A percentile compares a stretch with the other conserved stretches of the same genome.
phyloP scores from a whole-genome alignment of 768 basidiomycete species.

The Tulasnella calospora region DNA sequence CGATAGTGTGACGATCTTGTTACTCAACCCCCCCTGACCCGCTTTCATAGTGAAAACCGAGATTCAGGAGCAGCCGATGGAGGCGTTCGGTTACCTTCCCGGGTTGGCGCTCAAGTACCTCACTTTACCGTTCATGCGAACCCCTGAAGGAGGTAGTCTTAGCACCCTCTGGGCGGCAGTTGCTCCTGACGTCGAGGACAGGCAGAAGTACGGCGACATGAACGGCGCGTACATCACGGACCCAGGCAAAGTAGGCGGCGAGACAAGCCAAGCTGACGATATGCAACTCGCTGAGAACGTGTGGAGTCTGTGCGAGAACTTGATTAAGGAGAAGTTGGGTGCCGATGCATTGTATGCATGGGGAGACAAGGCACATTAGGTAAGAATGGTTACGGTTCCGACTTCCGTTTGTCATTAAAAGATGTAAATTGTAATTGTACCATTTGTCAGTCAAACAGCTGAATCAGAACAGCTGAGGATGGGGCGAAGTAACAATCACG shows the following conservation, averaged over 20 bases:
- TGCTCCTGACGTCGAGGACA: constrained; percentile 13
- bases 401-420: not conserved
- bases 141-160: constrained; percentile 16
- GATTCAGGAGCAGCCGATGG: constrained; percentile 35
- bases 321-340: constrained; percentile 23
- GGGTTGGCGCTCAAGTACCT: constrained; percentile 16
- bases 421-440: not conserved
- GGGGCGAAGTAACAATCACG: too few species aligned
- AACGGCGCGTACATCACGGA: constrained; percentile 24
- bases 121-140: constrained; percentile 21
- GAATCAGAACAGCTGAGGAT: too few species aligned
- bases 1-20: not conserved
- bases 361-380: not conserved
- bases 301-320: constrained; percentile 13
- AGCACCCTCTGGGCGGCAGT: constrained; percentile 25
- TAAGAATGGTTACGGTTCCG: not conserved
- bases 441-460: too few species aligned
- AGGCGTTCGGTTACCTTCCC: constrained; percentile 19
- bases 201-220: not conserved
- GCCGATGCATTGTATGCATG: constrained; percentile 21
- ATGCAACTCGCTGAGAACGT: constrained; percentile 21
- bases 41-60: constrained; percentile 34
- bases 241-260: constrained; percentile 23
- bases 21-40: not conserved
- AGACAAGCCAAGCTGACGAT: constrained; percentile 24